Percentiles rank a stretch among this genome's conserved stretches.
These are phyloP conservation scores for Backusella sp. DNA, from an alignment of 192 early-diverging fungal species.

Conservation along the genomic window DNA sequence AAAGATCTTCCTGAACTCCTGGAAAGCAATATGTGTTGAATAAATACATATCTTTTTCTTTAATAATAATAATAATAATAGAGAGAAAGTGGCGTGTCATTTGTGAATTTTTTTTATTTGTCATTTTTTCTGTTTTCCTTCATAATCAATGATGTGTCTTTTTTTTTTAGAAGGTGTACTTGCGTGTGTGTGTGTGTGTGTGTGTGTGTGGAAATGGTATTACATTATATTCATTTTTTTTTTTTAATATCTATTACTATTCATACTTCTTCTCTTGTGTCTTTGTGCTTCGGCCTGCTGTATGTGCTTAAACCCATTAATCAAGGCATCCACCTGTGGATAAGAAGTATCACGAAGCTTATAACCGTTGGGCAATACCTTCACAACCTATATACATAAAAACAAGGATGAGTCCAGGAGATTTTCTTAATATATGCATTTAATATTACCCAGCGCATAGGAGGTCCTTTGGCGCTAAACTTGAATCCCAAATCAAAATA, in stretches of 20 bases:
- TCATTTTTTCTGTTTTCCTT: too few relatives aligned
- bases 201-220: neutral
- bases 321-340: slow-evolving; percentile 67
- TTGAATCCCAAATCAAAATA: slow-evolving; percentile 79
- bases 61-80: too few relatives aligned
- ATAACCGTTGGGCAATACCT: slow-evolving; percentile 77
- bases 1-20: too few relatives aligned
- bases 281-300: neutral
- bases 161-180: neutral
- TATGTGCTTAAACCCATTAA: slow-evolving; percentile 67
- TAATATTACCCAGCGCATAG: slow-evolving; percentile 59
- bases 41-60: neutral
- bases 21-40: too few relatives aligned
- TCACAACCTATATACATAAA: slow-evolving; percentile 39
- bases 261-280: slow-evolving; percentile 2
- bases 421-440: neutral
- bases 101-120: too few relatives aligned
- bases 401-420: neutral
- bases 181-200: too few relatives aligned
- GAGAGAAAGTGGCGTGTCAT: too few relatives aligned
- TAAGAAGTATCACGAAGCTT: slow-evolving; percentile 68
- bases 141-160: neutral
- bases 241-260: neutral
- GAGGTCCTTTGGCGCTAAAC: slow-evolving; percentile 59
- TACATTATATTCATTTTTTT: neutral